Evolutionary conservation across 2,329 filamentous ascomycete species (phyloP).

Genomic region (Cytospora paraplurivora): DNA sequence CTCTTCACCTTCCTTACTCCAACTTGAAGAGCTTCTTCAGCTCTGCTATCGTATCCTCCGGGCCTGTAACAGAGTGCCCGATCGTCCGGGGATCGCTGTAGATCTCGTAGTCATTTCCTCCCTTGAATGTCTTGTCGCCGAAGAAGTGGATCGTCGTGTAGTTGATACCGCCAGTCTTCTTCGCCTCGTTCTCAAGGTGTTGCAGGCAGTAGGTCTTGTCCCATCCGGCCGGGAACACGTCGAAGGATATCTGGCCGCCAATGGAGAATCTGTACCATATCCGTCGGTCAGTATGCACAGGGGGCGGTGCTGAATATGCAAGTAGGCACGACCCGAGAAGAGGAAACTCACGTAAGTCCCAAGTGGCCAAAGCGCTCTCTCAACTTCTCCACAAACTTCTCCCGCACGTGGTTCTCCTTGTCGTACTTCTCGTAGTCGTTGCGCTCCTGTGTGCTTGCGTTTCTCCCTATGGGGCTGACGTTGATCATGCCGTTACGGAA

Average conservation of each 20-base stretch:
- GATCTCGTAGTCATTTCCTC: conserved; percentile 97
- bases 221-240: conserved; percentile 96
- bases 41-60: conserved; percentile 78
- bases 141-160: conserved; percentile 97
- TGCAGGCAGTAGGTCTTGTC: conserved; percentile 97
- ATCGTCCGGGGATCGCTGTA: conserved; percentile 78
- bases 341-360: conserved; percentile 72
- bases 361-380: conserved; percentile 81
- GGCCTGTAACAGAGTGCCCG: conserved; percentile 80
- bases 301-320: neutral
- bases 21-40: conserved; percentile 80
- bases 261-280: conserved; percentile 72
- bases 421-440: conserved; percentile 83
- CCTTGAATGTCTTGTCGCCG: conserved; percentile 88
- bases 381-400: conserved; percentile 73
- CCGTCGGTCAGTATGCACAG: conserved; percentile 2
- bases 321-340: neutral
- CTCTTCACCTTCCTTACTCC: conserved; percentile 17
- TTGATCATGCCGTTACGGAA: conserved; percentile 94
- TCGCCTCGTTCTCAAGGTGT: conserved; percentile 81
- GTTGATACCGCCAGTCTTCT: conserved; percentile 67
- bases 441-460: conserved; percentile 79
- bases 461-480: conserved; percentile 80
- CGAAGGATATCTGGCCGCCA: conserved; percentile 96
- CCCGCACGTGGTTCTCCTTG: conserved; percentile 72